Evolutionary conservation across 2,329 filamentous ascomycete genomes (phyloP), one percentile per base, ranked within the genome.

Genomic region (Trichocomaceae sp.): DNA sequence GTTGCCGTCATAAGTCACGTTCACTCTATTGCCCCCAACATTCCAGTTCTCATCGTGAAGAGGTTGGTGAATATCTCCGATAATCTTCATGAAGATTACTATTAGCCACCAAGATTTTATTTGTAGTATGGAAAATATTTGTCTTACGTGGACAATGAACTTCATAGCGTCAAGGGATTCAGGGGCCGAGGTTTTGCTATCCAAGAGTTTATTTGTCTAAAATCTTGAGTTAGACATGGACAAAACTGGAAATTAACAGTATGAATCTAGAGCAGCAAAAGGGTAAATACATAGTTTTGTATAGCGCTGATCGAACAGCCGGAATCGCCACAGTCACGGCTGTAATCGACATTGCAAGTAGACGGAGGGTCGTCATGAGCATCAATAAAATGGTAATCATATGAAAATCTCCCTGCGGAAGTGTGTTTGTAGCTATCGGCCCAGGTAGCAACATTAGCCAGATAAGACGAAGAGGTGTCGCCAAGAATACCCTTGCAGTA

Each of bases 11-110:
- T 84, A 90, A 15, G 71, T 73, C 1, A 90, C 86, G 13, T 75
- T 68, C 61, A 90, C 86, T 10, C 79, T 78, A 61, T 90, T 90
- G 0, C 86, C 86, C 52, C 87, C 87, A 20, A 77, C 72, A 2
- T 77, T 75, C 6, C 85, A 79, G 54, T 84, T 77, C 69, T 82
- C 79, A 12, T 77, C 76, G 61, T 82, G 80, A 48, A 95, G 74
- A 0, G 86, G 87, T 64, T 90, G 90, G 57, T 82, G 83, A 23
- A 88, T 81, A 66, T 95, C 90, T 55, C 88, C 81, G 10, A 93
- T 72, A 62, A 81, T 79, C 54, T 72, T 54, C 31, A 6, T 52
- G 12, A 13, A 8, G 10, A 35, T 2, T 23, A 45, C 7, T 17
- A 7, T 29, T 29, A 29, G 26, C 26, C 26, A 29, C 5, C 17